Base-by-base conservation (phyloP, 140 eudicot species). In the Artemisia princeps region DNA sequence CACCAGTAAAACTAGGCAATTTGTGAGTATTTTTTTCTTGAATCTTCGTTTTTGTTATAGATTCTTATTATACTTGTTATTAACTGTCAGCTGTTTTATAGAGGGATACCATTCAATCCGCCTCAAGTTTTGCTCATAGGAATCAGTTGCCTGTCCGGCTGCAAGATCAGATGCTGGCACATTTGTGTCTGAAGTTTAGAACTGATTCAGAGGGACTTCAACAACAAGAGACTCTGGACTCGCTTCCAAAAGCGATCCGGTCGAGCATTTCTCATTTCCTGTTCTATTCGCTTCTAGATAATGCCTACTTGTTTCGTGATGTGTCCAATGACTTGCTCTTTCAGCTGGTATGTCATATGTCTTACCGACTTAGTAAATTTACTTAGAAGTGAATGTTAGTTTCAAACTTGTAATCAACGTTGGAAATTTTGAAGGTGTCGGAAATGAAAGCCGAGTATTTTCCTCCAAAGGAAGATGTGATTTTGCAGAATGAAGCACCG, bases 111-210 rank as follows among this genome's bases (percentile, higher is more conserved):
- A 84, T 87, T 74, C 83, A 87, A 76, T 87, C 87, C 1, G 86
- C 91, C 4, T 74, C 87, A 10, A 81, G 86, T 66, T 85, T 87
- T 79, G 95, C 91, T 0, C 75, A 71, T 13, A 76, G 95, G 73
- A 82, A 87, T 58, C 85, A 75, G 15, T 60, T 87, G 23, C 95
- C 89, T 0, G 64, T 65, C 23, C 86, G 89, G 14, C 74, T 84
- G 69, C 87, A 81, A 79, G 95, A 87, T 60, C 95, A 84, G 71
- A 86, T 86, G 95, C 69, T 84, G 56, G 81, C 87, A 13, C 95
- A 86, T 70, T 72, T 86, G 81, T 78, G 78, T 64, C 70, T 86
- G 13, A 86, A 76, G 64, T 83, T 68, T 60, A 77, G 95, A 78
- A 77, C 95, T 10, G 84, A 84, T 46, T 81, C 90, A 3, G 87